Evolutionary conservation across 2,329 filamentous ascomycete genomes (phyloP), one percentile per base, ranked within the genome.

Genomic region (Escovopsis sp.): DNA sequence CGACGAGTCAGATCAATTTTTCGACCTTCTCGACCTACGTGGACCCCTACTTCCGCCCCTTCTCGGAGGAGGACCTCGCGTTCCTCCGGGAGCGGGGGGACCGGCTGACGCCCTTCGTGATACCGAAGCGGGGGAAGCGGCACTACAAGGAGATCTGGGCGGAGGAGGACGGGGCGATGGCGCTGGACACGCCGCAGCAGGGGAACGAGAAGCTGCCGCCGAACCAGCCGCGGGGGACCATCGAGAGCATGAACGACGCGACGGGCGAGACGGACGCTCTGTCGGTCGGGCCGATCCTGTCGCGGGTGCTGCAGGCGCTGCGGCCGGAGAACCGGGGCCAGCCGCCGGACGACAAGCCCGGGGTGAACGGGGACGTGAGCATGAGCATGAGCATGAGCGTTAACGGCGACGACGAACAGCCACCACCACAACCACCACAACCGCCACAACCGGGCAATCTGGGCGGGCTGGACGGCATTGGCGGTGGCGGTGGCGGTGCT

Each of bases 131-230:
- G 16, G 87, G 86, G 31, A 81, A 83, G 54, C 78, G 77, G 47
- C 79, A 85, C 50, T 98, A 96, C 58, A 76, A 72, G 17, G 87
- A 96, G 40, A 67, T 88, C 9, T 98, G 90, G 90, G 80, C 85
- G 0, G 86, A 94, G 45, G 90, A 98, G 53, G 90, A 98, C 50
- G 85, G 84, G 9, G 66, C 72, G 33, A 79, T 85, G 65, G 68
- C 77, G 27, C 62, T 87, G 7, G 84, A 92, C 51, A 68, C 71
- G 4, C 67, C 71, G 5, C 66, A 70, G 26, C 65, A 70, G 40
- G 65, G 66, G 17, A 65, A 68, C 28, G 77, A 85, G 37, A 77
- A 74, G 44, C 66, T 84, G 6, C 71, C 83, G 1, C 68, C 80
- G 1, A 94, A 94, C 50, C 79, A 90, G 46, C 69, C 87, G 2